Base-by-base conservation (phyloP, 2,329 filamentous ascomycete genomes). In the Tolypocladium album region DNA sequence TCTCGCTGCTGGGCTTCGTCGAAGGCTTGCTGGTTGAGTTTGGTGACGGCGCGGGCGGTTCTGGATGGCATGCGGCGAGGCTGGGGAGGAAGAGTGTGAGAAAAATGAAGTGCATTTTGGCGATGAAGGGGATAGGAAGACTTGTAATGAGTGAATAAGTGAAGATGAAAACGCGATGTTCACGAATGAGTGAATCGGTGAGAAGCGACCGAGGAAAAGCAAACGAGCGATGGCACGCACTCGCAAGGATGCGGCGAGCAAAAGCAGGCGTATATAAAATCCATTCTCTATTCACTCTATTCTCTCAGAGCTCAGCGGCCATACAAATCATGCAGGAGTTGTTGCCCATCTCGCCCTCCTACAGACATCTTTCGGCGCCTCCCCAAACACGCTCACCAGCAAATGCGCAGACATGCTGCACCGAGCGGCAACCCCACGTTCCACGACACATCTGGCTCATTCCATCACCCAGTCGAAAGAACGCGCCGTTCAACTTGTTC, bases 1-100 rank as follows among this genome's bases (percentile, higher is more conserved):
- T 80, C 78, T 5, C 76, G 72, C 62, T 73, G 72, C 9, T 80
- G 78, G 4, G 77, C 77, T 63, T 80, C 75, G 5, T 73, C 74
- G 38, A 74, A 75, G 8, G 78, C 75, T 13, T 68, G 74, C 42
- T 75, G 67, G 63, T 82, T 69, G 34, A 81, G 75, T 2, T 72
- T 66, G 11, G 70, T 67, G 4, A 79, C 78, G 2, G 27, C 55
- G 17, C 39, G 55, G 4, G 8, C 4, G 11, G 15, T 8, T 9
- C 11, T 9, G 45, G 47, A 9, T 4, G 24, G 24, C 24, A 20
- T 9, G 17, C 27, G 9, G 9, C 17, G 27, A 36, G 9, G 15
- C 45, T 15, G 8, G 27, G 12, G 17, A 31, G 6, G 2, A 3
- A 53, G 17, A 53, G 27, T 6, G 50, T 9, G 17, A 53, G 17